Base-by-base conservation (phyloP, 148 eudicot genomes). In the Persicaria tinctoria region DNA sequence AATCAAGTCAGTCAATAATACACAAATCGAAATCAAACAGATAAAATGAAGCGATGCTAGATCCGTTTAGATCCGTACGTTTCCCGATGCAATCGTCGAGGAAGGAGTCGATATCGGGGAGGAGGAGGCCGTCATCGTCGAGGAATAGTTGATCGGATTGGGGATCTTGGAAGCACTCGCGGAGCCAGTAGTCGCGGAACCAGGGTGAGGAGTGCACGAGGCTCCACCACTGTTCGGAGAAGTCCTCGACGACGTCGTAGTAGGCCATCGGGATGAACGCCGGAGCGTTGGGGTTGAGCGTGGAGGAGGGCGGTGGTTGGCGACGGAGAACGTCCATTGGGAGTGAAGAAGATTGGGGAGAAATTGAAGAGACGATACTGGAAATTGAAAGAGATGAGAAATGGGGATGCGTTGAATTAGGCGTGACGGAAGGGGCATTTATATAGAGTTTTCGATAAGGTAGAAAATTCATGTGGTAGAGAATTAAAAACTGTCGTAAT, bases 171-270 rank as follows among this genome's bases (percentile, higher is more conserved):
- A 85, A 90, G 77, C 90, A 84, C 27, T 93, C 93, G 2, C 71
- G 84, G 38, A 93, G 93, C 98, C 98, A 93, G 86, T 89, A 91
- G 73, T 93, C 96, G 16, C 93, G 93, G 78, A 91, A 93, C 75
- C 76, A 87, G 46, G 98, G 91, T 8, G 91, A 91, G 5, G 93
- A 91, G 64, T 84, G 87, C 18, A 93, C 90, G 5, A 93, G 92
- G 11, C 80, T 83, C 92, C 92, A 93, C 98, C 98, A 93, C 80
- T 91, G 76, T 3, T 82, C 86, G 74, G 98, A 93, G 83, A 89
- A 93, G 76, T 93, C 98, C 68, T 93, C 97, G 63, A 93, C 89
- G 53, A 84, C 80, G 5, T 76, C 84, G 62, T 89, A 91, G 5
- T 89, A 89, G 18, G 91, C 79, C 81, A 86, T 79, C n/a, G 98